phyloP scores from a whole-genome alignment of 768 basidiomycete species.

The Cubamyces sp. region DNA sequence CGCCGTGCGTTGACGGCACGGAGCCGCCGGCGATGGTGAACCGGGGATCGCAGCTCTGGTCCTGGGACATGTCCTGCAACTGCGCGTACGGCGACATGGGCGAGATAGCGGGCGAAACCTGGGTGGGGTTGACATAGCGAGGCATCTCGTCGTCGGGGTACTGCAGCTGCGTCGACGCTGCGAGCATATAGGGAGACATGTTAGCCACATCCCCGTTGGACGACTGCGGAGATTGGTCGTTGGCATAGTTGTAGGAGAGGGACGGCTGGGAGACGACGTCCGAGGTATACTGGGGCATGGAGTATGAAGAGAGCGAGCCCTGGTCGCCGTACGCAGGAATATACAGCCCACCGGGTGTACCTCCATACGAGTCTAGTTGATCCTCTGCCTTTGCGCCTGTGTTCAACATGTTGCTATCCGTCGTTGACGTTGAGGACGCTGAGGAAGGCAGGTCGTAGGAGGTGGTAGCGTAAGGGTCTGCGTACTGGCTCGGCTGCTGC shows the following conservation, averaged over 20 bases:
- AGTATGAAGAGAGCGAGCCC: not conserved
- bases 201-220: constrained; percentile 10
- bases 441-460: constrained; percentile 16
- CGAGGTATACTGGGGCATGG: constrained; percentile 8
- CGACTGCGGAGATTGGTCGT: constrained; percentile 1
- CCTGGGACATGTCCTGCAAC: constrained; percentile 18
- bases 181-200: constrained; percentile 15
- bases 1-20: not conserved
- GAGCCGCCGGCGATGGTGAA: constrained; percentile 19
- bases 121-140: constrained; percentile 28
- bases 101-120: constrained; percentile 26
- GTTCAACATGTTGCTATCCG: constrained; percentile 6
- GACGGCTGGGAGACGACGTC: constrained; percentile 3
- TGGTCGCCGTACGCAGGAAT: constrained; percentile 14
- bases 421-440: not conserved
- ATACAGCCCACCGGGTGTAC: constrained; percentile 4
- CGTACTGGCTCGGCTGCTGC: constrained; percentile 15
- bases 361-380: constrained; percentile 4
- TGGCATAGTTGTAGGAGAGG: constrained; percentile 15
- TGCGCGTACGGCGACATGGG: constrained; percentile 21
- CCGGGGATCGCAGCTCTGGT: constrained; percentile 28
- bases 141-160: constrained; percentile 22
- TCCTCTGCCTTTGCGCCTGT: constrained; percentile 5
- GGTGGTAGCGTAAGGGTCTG: constrained; percentile 14
- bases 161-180: constrained; percentile 12